phyloP scores from a whole-genome alignment of 345 rosid species.

The Linum tenue region DNA sequence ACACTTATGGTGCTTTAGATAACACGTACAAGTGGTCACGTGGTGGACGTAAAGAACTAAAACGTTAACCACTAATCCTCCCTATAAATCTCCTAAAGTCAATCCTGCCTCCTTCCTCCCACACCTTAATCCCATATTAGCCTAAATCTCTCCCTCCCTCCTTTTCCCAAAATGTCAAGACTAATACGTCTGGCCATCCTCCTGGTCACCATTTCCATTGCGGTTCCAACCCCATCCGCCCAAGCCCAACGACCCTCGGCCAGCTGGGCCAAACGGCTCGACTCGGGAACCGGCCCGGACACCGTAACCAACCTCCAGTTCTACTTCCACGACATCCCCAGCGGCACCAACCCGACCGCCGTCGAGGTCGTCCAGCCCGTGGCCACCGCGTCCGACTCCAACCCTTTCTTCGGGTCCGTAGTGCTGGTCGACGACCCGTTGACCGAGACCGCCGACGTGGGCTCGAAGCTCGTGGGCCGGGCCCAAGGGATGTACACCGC shows the following conservation, averaged over 20 bases:
- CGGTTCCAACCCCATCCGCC: neutral
- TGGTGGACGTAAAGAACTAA: no score
- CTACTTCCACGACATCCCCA: neutral
- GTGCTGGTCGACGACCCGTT: constrained; percentile 21
- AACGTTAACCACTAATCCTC: no score
- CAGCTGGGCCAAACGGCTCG: neutral
- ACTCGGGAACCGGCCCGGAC: neutral
- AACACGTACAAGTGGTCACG: no score
- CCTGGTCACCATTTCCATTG: neutral
- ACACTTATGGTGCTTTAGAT: no score
- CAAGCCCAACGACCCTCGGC: neutral
- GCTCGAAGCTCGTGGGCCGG: constrained; percentile 15
- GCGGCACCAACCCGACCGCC: neutral
- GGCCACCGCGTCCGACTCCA: neutral
- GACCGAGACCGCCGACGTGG: constrained; percentile 17
- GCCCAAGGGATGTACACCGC: constrained; percentile 22
- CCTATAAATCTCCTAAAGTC: no score
- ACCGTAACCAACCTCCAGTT: neutral
- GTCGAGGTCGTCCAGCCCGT: neutral
- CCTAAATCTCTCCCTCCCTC: neutral
- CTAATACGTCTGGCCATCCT: neutral
- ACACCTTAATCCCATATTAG: no score
- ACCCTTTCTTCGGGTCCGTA: constrained; percentile 13
- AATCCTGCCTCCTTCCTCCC: no score
- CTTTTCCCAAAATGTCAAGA: neutral